These are phyloP conservation scores for Picochlorum sp. DNA, from an alignment of 139 green algal genomes.

Conservation along the genomic window DNA sequence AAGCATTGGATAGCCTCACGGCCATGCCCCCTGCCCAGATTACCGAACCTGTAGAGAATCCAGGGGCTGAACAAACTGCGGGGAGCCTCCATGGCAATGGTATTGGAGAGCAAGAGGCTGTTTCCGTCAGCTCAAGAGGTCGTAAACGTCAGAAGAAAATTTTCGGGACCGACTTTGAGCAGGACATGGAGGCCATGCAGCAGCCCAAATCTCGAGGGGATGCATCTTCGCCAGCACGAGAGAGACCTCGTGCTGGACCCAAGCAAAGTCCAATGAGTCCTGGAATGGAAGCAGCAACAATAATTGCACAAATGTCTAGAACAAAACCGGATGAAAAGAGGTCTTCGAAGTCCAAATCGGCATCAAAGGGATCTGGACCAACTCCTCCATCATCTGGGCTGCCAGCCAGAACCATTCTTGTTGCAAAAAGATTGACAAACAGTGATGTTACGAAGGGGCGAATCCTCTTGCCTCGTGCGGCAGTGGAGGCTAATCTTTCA, in stretches of 20 bases:
- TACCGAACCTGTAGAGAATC: conserved; percentile 8
- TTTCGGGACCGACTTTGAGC: conserved; percentile 11
- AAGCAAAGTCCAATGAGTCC: conserved; percentile 14
- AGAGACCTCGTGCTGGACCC: background rate
- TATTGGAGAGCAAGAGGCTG: background rate
- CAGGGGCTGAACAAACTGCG: conserved; percentile 13
- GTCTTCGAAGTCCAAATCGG: conserved; percentile 1
- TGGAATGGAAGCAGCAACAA: conserved; percentile 19
- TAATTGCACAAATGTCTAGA: conserved; percentile 18
- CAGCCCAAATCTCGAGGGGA: conserved; percentile 3
- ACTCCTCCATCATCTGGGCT: conserved; percentile 27
- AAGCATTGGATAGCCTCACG: background rate
- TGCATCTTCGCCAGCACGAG: background rate
- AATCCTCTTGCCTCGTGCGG: conserved; percentile 37
- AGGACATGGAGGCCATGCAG: background rate
- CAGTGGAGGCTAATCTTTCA: conserved; percentile 42
- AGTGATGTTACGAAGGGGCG: conserved; percentile 54
- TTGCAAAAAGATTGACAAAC: conserved; percentile 65
- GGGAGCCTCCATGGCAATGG: conserved; percentile 21
- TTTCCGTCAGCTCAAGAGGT: background rate
- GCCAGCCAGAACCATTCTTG: conserved; percentile 45
- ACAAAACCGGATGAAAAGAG: background rate
- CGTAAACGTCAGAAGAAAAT: conserved; percentile 8
- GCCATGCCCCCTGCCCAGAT: background rate
- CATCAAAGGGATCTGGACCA: conserved; percentile 8